phyloP scores from a whole-genome alignment of 2,329 filamentous ascomycete genomes.

The Alternaria arbusti region DNA sequence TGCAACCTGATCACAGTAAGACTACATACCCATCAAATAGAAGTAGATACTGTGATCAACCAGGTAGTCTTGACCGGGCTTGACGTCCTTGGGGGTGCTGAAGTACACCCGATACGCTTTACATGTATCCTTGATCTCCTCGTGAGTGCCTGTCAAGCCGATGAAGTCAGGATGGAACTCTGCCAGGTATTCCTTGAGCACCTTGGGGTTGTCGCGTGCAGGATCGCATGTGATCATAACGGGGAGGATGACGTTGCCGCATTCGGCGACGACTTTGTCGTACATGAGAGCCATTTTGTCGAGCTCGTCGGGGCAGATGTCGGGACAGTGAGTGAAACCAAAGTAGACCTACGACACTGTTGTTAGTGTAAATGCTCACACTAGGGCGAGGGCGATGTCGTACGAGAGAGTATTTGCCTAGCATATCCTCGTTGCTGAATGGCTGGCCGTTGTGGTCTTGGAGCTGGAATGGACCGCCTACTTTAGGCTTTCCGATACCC shows the following conservation, averaged over 20 bases:
- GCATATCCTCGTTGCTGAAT: conserved; percentile 81
- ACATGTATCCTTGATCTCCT: conserved; percentile 91
- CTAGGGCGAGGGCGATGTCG: conserved; percentile 34
- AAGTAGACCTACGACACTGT: conserved; percentile 77
- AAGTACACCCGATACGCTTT: conserved; percentile 98
- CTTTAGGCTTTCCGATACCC: conserved; percentile 89
- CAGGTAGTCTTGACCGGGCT: conserved; percentile 93
- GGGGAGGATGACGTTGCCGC: conserved; percentile 67
- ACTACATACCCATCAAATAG: conserved; percentile 81
- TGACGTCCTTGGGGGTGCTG: conserved; percentile 84
- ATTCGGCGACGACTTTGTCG: conserved; percentile 65
- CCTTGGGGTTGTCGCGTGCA: conserved; percentile 83
- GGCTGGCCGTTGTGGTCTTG: conserved; percentile 79
- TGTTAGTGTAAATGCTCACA: conserved; percentile 4
- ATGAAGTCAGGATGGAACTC: conserved; percentile 91
- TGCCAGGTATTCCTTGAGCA: conserved; percentile 81
- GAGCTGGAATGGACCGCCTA: conserved; percentile 85
- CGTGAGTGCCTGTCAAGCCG: conserved; percentile 90
- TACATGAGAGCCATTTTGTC: conserved; percentile 99
- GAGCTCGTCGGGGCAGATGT: conserved; percentile 98
- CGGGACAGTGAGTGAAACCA: conserved; percentile 96
- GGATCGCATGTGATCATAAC: conserved; percentile 97
- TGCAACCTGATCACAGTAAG: background rate
- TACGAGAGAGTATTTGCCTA: conserved; percentile 83
- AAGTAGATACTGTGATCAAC: conserved; percentile 99